Evolutionary conservation across 805 yeast genomes (phyloP).

Genomic region (Priceomyces castillae): DNA sequence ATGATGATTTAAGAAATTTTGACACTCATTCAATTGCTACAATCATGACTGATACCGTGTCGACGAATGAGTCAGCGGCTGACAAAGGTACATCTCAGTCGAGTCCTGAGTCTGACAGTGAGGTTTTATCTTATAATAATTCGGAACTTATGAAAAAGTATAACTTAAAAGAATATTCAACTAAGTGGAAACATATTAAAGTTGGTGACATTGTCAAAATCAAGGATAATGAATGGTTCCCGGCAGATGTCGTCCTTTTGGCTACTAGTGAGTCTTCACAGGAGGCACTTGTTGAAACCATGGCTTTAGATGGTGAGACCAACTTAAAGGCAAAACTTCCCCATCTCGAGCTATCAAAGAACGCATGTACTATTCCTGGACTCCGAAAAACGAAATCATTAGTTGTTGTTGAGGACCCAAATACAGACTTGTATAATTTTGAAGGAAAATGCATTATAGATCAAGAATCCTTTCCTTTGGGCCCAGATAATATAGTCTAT

Average conservation of each 20-base stretch:
- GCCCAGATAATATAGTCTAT: constrained; percentile 79
- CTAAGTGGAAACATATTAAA: constrained; percentile 69
- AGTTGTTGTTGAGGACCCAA: constrained; percentile 85
- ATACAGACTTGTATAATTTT: constrained; percentile 83
- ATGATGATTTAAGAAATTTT: constrained; percentile 23
- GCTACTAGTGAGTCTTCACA: constrained; percentile 65
- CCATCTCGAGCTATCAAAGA: constrained; percentile 56
- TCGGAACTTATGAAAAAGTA: constrained; percentile 21
- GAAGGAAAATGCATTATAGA: constrained; percentile 66
- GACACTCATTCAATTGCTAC: constrained; percentile 39
- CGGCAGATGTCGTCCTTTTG: constrained; percentile 81
- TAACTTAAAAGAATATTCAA: constrained; percentile 31
- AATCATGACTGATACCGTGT: constrained; percentile 37
- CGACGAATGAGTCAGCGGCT: constrained; percentile 12
- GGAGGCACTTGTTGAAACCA: constrained; percentile 80
- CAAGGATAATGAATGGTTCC: constrained; percentile 84
- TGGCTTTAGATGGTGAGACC: constrained; percentile 98
- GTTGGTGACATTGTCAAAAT: constrained; percentile 87
- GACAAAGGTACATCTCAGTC: constrained; percentile 4
- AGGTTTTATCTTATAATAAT: constrained; percentile 11
- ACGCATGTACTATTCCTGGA: constrained; percentile 48
- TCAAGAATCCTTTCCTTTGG: constrained; percentile 52
- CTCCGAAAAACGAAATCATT: constrained; percentile 50
- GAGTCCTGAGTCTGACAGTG: constrained; percentile 5
- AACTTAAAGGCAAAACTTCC: constrained; percentile 77